Evolutionary conservation across 331 rosid genomes (phyloP), one percentile per base, ranked within the genome.

Genomic region (Erythrophleum ivorense): DNA sequence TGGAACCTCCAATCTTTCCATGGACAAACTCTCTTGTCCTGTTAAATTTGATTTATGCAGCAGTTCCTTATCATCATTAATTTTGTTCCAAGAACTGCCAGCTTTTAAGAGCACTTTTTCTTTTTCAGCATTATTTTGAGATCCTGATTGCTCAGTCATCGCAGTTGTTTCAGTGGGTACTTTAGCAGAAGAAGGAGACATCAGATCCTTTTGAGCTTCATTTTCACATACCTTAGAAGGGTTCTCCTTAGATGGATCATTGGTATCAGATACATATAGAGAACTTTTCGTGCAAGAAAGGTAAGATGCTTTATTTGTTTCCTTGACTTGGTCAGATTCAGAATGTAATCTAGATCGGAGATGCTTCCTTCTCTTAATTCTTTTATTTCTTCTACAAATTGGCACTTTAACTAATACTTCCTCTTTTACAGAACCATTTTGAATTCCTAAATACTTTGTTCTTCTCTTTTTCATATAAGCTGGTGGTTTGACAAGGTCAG

Each of bases 1-100:
- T n/a, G 81, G 85, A 77, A 62, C 87, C 80, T 77, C 80, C 71
- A 73, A 64, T 81, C 84, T 78, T 77, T 78, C 85, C 13, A 83
- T 66, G 70, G 92, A 74, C 62, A 84, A 66, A 85, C 82, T 83
- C 76, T 86, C 92, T 69, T 87, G 87, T 34, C 77, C 78, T 18
- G 79, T 82, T 74, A 85, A 78, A 59, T 86, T 87, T 46, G 91
- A 82, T 77, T 88, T 78, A 76, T 70, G 69, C 71, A 86, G 70
- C 11, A 60, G 36, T 52, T 67, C 89, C 73, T 81, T 81, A 55
- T 83, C 88, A 66, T 63, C 76, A 71, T 49, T 81, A 70, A 77
- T 59, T 80, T 69, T 85, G 79, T 60, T 79, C 83, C 14, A 54
- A 84, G 75, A 77, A 83, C 84, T 72, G 85, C 89, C 87, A 64